Evolutionary conservation across 306 rosid genomes (phyloP).

Genomic region (Prunus mira): DNA sequence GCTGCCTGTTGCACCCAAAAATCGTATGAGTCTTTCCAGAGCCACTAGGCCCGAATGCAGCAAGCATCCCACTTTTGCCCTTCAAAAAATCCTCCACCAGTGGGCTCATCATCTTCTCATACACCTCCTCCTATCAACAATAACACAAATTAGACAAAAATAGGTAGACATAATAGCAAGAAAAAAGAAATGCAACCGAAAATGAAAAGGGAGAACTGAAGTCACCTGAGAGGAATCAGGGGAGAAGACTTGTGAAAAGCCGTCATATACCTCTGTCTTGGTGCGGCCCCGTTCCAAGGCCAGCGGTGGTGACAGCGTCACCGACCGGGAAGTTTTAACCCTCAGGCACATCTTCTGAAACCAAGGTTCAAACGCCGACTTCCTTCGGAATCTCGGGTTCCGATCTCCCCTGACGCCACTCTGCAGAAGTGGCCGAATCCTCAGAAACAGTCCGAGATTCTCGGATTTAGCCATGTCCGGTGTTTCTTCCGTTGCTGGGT

Average conservation of each 20-base stretch:
- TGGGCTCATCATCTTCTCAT: slow-evolving; percentile 66
- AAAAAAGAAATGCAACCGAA: background rate
- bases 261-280: slow-evolving; percentile 77
- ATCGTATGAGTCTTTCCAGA: slow-evolving; percentile 91
- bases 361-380: slow-evolving; percentile 18
- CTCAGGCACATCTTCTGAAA: slow-evolving; percentile 34
- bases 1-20: slow-evolving; percentile 71
- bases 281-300: slow-evolving; percentile 49
- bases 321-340: slow-evolving; percentile 57
- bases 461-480: slow-evolving; percentile 29
- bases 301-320: slow-evolving; percentile 54
- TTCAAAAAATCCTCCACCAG: slow-evolving; percentile 68
- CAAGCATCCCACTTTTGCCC: slow-evolving; percentile 86
- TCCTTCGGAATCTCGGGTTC: slow-evolving; percentile 33
- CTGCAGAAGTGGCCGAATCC: slow-evolving; percentile 54
- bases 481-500: too few relatives aligned
- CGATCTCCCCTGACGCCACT: slow-evolving; percentile 26
- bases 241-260: slow-evolving; percentile 70
- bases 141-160: background rate
- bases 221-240: slow-evolving; percentile 65
- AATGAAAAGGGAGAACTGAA: background rate
- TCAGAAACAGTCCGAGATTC: slow-evolving; percentile 53
- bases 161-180: background rate
- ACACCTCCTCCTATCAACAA: slow-evolving; percentile 57
- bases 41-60: slow-evolving; percentile 86